A percentile compares a stretch with the other conserved stretches of the same genome.
phyloP scores from a whole-genome alignment of 495 filamentous ascomycete genomes.

The Podospora australis region DNA sequence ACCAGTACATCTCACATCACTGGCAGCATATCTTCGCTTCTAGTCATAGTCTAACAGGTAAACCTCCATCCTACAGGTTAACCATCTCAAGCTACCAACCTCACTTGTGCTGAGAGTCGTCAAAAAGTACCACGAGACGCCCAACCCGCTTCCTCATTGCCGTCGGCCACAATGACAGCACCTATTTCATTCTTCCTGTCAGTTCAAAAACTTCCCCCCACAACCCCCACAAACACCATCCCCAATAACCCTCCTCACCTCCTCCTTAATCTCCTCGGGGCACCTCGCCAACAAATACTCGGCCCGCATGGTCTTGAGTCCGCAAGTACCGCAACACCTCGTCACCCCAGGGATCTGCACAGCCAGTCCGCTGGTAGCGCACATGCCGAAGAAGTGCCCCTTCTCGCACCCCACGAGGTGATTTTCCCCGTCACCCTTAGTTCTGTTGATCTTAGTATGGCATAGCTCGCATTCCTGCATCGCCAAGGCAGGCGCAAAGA shows the following conservation, averaged over 20 bases:
- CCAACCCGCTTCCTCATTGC: too few relatives aligned
- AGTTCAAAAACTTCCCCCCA: slow-evolving; percentile 42
- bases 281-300: slow-evolving; percentile 25
- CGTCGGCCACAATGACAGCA: too few relatives aligned
- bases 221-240: slow-evolving; percentile 37
- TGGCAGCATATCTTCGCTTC: too few relatives aligned
- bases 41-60: too few relatives aligned
- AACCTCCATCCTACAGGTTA: too few relatives aligned
- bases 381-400: slow-evolving; percentile 30
- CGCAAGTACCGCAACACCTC: slow-evolving; percentile 37
- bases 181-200: too few relatives aligned
- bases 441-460: slow-evolving; percentile 16
- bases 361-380: slow-evolving; percentile 37
- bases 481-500: slow-evolving; percentile 24
- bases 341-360: slow-evolving; percentile 39
- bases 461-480: slow-evolving; percentile 35
- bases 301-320: slow-evolving; percentile 32
- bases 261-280: slow-evolving; percentile 8
- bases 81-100: too few relatives aligned
- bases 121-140: too few relatives aligned
- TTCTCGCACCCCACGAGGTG: slow-evolving; percentile 22
- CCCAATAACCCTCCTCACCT: slow-evolving; percentile 24
- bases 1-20: too few relatives aligned
- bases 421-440: slow-evolving; percentile 15
- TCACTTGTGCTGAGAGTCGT: too few relatives aligned